Base-by-base conservation (phyloP, 805 yeast genomes). In the Kluyveromyces starmeri region DNA sequence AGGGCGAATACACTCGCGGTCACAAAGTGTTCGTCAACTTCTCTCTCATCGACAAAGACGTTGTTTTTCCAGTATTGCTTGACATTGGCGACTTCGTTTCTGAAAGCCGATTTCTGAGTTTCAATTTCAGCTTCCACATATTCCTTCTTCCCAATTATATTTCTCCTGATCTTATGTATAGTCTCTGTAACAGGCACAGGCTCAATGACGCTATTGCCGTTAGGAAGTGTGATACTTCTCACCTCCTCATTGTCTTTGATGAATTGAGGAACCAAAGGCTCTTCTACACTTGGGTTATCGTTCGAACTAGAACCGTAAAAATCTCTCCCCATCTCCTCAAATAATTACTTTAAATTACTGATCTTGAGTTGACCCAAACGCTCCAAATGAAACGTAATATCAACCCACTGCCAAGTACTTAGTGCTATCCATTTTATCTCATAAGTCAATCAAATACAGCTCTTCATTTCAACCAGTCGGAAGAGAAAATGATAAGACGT, bases 1-100 rank as follows among this genome's bases (percentile, higher is more conserved):
- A 52, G 34, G 1, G 61, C 44, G 4, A 46, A 22, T 9, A 49
- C 38, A 4, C 51, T 16, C 6, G 57, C 46, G 3, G 60, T 58
- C 5, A 53, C 50, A 4, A 55, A 16, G 7, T 40, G 27, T 22
- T 50, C 46, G 10, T 41, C 30, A 24, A 38, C 45, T 34, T 56
- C 62, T 15, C 31, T 23, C 7, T 37, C 24, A 31, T 50, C 44
- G 23, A 41, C 47, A n/a, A 53, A 44, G 10, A 55, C 36, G 12
- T 47, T 45, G 4, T 42, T 20, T 9, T 36, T 21, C 23, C 46
- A 26, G 28, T 46, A 51, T 8, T 42, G 37, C 28, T 34, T 31
- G 16, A 36, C 32, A 11, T 44, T 38, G 10, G 36, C 35, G 15
- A 36, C 21, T 20, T 37, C 41, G 25, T 36, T 40, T 13, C 38